Base-by-base conservation (phyloP, 2,329 filamentous ascomycete species). In the Arthrocladium fulminans region DNA sequence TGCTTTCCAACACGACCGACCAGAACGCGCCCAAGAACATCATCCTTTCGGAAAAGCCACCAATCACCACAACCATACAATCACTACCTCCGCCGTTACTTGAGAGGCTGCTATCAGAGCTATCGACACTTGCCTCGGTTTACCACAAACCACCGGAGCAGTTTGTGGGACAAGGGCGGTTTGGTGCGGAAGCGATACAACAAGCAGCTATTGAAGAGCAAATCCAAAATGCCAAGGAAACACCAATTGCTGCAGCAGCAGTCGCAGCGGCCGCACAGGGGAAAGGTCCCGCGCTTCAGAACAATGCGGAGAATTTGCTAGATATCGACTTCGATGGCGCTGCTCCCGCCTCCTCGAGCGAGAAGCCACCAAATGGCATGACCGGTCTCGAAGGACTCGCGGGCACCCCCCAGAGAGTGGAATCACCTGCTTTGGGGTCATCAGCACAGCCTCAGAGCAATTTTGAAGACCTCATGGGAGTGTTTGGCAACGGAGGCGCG, bases 131-230 rank as follows among this genome's bases (percentile, higher is more conserved):
- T 24, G 88, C 92, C 6, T 97, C 90, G 1, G 92, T 98, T 19
- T 98, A 98, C 70, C 92, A 98, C 78, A 97, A 95, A 71, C 89
- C 89, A 7, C 89, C 92, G 38, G 88, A 94, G 75, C 88, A 90
- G n/a, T 98, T 98, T 67, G 84, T 98, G 50, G 92, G 92, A 58
- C 88, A 94, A 68, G 92, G 92, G 35, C 83, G 90, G 38, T 96
- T 87, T 59, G 92, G 90, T 30, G 89, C 92, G 42, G 89, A 95
- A 66, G 88, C 87, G 52, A 88, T 98, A 61, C 92, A 97, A 68
- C 84, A 85, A 57, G 90, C 90, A 44, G 92, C 92, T 52, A 95
- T 98, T 63, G 89, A 95, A 65, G 92, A 98, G 71, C 88, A 95
- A 72, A 80, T 86, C 55, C 82, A 97, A 67, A 88, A 96, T 60